These are phyloP conservation scores for Chalciporus chontae DNA, from an alignment of 768 basidiomycete genomes.

Conservation along the genomic window DNA sequence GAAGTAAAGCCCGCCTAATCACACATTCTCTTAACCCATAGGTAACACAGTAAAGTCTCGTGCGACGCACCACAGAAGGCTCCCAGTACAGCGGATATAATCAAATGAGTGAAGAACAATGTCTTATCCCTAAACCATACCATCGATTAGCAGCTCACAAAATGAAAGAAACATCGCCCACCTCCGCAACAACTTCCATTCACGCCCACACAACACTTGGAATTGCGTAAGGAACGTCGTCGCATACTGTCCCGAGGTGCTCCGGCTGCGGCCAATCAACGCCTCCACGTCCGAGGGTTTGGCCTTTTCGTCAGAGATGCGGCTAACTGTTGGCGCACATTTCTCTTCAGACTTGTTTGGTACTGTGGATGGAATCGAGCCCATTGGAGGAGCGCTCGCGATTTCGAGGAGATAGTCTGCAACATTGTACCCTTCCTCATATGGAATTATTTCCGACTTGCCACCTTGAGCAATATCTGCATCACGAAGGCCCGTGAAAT, in stretches of 20 bases:
- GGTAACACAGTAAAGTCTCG: neutral
- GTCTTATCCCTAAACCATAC: slow-evolving; percentile 64
- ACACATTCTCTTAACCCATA: neutral
- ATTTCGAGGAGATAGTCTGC: slow-evolving; percentile 92
- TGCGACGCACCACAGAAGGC: slow-evolving; percentile 71
- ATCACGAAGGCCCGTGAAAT: slow-evolving; percentile 46
- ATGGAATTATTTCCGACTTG: slow-evolving; percentile 41
- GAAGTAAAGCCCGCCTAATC: slow-evolving; percentile 78
- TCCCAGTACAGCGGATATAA: slow-evolving; percentile 68
- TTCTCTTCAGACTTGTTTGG: slow-evolving; percentile 2
- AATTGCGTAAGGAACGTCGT: slow-evolving; percentile 89
- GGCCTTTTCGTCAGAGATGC: slow-evolving; percentile 13
- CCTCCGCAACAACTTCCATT: slow-evolving; percentile 80
- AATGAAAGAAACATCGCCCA: slow-evolving; percentile 22
- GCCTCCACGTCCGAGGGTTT: slow-evolving; percentile 19
- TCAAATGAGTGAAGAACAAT: slow-evolving; percentile 75
- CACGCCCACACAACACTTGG: slow-evolving; percentile 74
- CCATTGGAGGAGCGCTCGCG: slow-evolving; percentile 61
- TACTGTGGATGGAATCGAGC: slow-evolving; percentile 36
- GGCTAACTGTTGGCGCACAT: neutral
- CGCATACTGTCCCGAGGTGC: slow-evolving; percentile 42
- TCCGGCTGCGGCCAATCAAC: slow-evolving; percentile 12
- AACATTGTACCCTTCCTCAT: slow-evolving; percentile 82
- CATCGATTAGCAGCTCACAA: neutral
- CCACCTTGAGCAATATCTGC: slow-evolving; percentile 33